Percentiles rank a stretch among this genome's conserved stretches.
These are phyloP conservation scores for Grifola frondosa DNA, from an alignment of 1,284 basidiomycete genomes.

Conservation along the genomic window DNA sequence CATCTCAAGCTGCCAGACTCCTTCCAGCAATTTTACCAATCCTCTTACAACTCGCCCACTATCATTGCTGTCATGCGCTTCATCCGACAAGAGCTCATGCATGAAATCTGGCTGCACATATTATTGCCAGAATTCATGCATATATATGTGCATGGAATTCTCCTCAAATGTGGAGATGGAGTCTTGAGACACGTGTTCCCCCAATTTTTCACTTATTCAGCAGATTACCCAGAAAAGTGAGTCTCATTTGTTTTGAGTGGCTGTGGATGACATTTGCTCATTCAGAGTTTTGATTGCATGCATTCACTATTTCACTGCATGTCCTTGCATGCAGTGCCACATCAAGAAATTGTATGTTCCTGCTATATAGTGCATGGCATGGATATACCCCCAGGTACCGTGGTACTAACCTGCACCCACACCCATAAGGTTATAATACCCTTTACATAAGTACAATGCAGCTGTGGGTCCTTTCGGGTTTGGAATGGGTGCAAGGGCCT, in stretches of 20 bases:
- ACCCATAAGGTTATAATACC: too few species aligned
- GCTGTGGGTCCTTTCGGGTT: too few species aligned
- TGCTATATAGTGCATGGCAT: conserved; percentile 3
- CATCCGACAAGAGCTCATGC: conserved; percentile 25
- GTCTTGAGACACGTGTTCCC: conserved; percentile 12
- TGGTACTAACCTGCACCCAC: too few species aligned
- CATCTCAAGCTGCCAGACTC: not conserved
- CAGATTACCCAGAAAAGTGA: conserved; percentile 33
- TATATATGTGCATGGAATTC: conserved; percentile 25
- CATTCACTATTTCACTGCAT: conserved; percentile 7
- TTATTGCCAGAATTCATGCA: conserved; percentile 24
- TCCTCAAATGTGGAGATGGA: conserved; percentile 20
- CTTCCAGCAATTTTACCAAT: not conserved
- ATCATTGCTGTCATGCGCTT: conserved; percentile 13
- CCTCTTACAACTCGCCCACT: not conserved
- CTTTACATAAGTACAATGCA: too few species aligned
- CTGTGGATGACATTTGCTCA: not conserved
- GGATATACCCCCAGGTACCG: too few species aligned
- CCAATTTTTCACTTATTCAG: conserved; percentile 15
- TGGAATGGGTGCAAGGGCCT: too few species aligned
- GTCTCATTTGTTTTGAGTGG: too few species aligned
- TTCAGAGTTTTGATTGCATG: conserved; percentile 8
- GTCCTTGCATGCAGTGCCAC: conserved; percentile 10
- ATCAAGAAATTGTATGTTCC: conserved; percentile 1
- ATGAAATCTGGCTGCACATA: conserved; percentile 20